phyloP scores from a whole-genome alignment of 164 flowering plant species.

The Magnolia changhungtana region DNA sequence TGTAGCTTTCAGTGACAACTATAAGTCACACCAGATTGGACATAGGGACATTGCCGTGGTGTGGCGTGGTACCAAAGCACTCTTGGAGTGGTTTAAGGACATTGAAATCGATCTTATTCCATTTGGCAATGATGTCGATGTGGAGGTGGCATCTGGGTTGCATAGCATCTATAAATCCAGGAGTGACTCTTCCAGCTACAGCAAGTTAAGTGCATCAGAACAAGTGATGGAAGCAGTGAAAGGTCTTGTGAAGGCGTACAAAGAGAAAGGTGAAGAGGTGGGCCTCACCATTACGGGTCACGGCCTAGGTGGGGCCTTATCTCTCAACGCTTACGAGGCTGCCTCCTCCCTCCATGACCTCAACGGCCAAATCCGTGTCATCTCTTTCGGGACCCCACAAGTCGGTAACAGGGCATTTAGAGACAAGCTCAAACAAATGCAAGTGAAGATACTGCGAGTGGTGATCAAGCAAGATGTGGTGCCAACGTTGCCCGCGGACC shows the following conservation, averaged over 20 bases:
- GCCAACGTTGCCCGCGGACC: slow-evolving; percentile 45
- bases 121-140: slow-evolving; percentile 22
- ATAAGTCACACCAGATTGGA: slow-evolving; percentile 44
- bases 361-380: slow-evolving; percentile 28
- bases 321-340: slow-evolving; percentile 56
- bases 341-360: slow-evolving; percentile 29
- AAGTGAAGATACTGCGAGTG: slow-evolving; percentile 43
- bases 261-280: slow-evolving; percentile 40
- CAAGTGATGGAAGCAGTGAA: slow-evolving; percentile 54
- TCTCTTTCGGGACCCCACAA: slow-evolving; percentile 63
- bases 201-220: slow-evolving; percentile 42
- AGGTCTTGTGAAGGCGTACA: slow-evolving; percentile 30
- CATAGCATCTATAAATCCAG: slow-evolving; percentile 47
- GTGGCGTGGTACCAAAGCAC: slow-evolving; percentile 66
- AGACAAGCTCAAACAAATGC: slow-evolving; percentile 30
- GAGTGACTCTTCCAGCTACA: slow-evolving; percentile 37
- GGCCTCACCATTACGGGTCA: slow-evolving; percentile 74
- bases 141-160: slow-evolving; percentile 48
- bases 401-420: slow-evolving; percentile 55
- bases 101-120: slow-evolving; percentile 31
- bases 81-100: slow-evolving; percentile 55
- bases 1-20: slow-evolving; percentile 55
- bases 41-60: slow-evolving; percentile 63
- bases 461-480: slow-evolving; percentile 48
- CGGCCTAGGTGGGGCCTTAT: slow-evolving; percentile 67